Conservation (phyloP, 2,329 filamentous ascomycete species). For the Blastomyces percursus region DNA sequence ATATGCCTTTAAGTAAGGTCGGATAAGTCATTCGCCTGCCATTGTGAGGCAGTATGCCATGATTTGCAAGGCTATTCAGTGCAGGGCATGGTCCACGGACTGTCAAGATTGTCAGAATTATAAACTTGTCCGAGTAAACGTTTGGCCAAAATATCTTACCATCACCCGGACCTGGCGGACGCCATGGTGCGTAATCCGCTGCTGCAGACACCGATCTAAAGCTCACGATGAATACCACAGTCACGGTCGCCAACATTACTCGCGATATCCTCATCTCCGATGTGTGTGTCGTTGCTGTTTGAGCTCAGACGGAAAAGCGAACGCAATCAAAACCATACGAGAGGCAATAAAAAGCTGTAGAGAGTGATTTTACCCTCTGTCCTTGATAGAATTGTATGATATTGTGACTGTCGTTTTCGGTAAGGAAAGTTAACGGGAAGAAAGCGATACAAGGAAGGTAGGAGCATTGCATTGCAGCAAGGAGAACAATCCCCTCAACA, state of each 20-base stretch:
- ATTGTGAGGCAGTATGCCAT: conserved; percentile 23
- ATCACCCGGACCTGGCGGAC: conserved; percentile 6
- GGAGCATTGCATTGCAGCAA: background rate
- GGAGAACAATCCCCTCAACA: background rate
- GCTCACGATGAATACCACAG: background rate
- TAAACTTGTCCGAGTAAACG: background rate
- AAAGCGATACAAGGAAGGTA: background rate
- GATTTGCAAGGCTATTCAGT: conserved; percentile 26
- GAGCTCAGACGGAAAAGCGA: background rate
- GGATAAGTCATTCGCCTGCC: conserved; percentile 24
- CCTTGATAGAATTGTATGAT: background rate
- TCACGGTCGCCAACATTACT: background rate
- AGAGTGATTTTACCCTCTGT: background rate
- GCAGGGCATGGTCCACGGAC: conserved; percentile 22
- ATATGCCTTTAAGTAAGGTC: conserved; percentile 18
- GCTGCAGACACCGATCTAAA: background rate
- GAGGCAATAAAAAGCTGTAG: background rate
- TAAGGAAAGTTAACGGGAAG: background rate
- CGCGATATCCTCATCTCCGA: background rate
- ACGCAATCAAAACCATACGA: background rate
- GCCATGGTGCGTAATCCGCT: conserved; percentile 6
- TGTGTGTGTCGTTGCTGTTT: background rate
- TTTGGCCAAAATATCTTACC: conserved; percentile 3
- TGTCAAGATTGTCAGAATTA: conserved; percentile 4
- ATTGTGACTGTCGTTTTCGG: background rate